phyloP scores from a whole-genome alignment of 345 rosid species.

The Turnera subulata region DNA sequence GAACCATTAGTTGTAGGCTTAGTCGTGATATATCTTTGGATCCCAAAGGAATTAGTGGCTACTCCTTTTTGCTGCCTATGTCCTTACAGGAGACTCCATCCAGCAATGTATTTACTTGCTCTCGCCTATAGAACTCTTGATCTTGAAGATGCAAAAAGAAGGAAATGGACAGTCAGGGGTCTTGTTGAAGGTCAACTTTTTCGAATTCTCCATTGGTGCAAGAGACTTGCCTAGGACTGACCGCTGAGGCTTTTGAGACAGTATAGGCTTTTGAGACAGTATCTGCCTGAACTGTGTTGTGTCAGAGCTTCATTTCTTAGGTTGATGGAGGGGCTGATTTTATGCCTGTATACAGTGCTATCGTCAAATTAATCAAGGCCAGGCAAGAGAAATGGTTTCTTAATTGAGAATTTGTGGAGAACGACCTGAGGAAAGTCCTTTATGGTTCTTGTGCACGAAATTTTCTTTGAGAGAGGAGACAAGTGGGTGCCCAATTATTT shows the following conservation, averaged over 20 bases:
- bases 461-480: too few relatives aligned
- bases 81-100: conserved; percentile 83
- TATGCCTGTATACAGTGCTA: too few relatives aligned
- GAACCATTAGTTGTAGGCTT: too few relatives aligned
- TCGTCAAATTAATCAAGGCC: conserved; percentile 1
- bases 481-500: too few relatives aligned
- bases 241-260: neutral
- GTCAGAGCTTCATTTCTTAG: conserved; percentile 1
- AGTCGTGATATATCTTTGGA: neutral
- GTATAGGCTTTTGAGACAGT: too few relatives aligned
- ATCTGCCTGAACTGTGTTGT: conserved; percentile 9
- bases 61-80: conserved; percentile 1
- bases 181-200: conserved; percentile 36
- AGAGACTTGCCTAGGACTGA: conserved; percentile 44
- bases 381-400: too few relatives aligned
- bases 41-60: neutral
- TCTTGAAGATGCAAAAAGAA: conserved; percentile 75
- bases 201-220: conserved; percentile 62
- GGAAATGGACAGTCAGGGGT: conserved; percentile 44
- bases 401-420: too few relatives aligned
- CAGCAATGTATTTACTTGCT: conserved; percentile 78
- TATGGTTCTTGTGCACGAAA: too few relatives aligned
- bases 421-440: too few relatives aligned
- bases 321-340: too few relatives aligned
- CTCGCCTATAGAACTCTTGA: conserved; percentile 91